phyloP scores from a whole-genome alignment of 1,139 yeast species.

The Diutina catenulata region DNA sequence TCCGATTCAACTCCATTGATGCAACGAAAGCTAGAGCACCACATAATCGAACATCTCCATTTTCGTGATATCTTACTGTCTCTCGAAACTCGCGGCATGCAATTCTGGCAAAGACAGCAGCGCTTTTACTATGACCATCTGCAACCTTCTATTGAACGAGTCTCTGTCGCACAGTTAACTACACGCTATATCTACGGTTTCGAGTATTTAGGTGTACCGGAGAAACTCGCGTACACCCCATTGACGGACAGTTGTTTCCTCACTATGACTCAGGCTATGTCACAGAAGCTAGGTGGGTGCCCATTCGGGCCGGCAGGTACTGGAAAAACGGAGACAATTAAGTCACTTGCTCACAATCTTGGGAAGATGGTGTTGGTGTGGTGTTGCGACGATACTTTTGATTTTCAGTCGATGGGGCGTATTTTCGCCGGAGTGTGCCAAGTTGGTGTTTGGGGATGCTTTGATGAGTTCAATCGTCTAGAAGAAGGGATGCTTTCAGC shows the following conservation, averaged over 20 bases:
- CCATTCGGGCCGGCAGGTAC: slow-evolving; percentile 98
- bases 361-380: slow-evolving; percentile 81
- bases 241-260: slow-evolving; percentile 53
- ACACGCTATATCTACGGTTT: slow-evolving; percentile 55
- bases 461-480: slow-evolving; percentile 88
- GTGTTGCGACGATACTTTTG: slow-evolving; percentile 86
- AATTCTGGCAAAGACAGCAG: slow-evolving; percentile 47
- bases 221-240: slow-evolving; percentile 69
- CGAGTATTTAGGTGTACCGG: slow-evolving; percentile 73
- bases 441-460: slow-evolving; percentile 92
- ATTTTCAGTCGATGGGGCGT: slow-evolving; percentile 69
- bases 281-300: slow-evolving; percentile 75
- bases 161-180: slow-evolving; percentile 43
- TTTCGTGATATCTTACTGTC: no score
- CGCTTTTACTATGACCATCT: slow-evolving; percentile 28
- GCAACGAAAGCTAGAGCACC: no score
- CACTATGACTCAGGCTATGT: slow-evolving; percentile 65
- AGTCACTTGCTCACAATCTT: slow-evolving; percentile 68
- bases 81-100: no score
- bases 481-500: slow-evolving; percentile 69
- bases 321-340: slow-evolving; percentile 88
- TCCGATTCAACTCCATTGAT: no score
- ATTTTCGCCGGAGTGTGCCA: slow-evolving; percentile 73
- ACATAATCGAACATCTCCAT: no score
- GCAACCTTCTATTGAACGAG: slow-evolving; percentile 11